Evolutionary conservation across 257 asterid species (phyloP), one percentile per base, ranked within the genome.

Genomic region (Scutellaria barbata): DNA sequence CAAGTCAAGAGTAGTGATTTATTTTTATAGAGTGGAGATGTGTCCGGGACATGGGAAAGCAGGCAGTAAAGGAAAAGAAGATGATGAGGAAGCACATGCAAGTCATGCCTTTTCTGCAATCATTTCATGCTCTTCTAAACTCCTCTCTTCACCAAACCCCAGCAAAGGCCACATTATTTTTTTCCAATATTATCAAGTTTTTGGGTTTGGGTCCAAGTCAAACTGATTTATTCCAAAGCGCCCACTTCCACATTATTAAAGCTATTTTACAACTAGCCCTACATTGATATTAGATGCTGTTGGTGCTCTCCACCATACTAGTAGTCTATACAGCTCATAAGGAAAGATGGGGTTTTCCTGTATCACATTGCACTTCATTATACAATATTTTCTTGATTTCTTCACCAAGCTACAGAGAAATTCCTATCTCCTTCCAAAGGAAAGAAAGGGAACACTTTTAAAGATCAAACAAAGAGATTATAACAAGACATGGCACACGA

Each of bases 241-340:
- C 68, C 33, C 71, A 57, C 48, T 71, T 41, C 50, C 68, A 74
- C 82, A 80, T 83, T 77, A 71, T 78, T 77, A 77, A 80, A 80
- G 73, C 53, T 16, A 35, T 18, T 80, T 76, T 65, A 73, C 87
- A 77, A 64, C 83, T 74, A 13, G 80, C 83, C 84, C 78, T 72
- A 72, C 51, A 30, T 16, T 22, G 25, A 63, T 43, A 68, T 46
- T 10, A 16, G 25, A 30, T 58, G 22, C 45, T 77, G 79, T 75
- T 81, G 62, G 25, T 22, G 25, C 76, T 45, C 63, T 59, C 66
- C 77, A 82, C 62, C 64, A 53, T 40, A 33, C 9, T 33, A 63
- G 40, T 54, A 30, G 46, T 2, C 10, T 40, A 17, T 5, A 20
- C n/a, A 62, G 25, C 35, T 5, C 60, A 42, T 7, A 5, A 53